Conservation (phyloP, 2,329 filamentous ascomycete genomes). For the Fusarium sp. region DNA sequence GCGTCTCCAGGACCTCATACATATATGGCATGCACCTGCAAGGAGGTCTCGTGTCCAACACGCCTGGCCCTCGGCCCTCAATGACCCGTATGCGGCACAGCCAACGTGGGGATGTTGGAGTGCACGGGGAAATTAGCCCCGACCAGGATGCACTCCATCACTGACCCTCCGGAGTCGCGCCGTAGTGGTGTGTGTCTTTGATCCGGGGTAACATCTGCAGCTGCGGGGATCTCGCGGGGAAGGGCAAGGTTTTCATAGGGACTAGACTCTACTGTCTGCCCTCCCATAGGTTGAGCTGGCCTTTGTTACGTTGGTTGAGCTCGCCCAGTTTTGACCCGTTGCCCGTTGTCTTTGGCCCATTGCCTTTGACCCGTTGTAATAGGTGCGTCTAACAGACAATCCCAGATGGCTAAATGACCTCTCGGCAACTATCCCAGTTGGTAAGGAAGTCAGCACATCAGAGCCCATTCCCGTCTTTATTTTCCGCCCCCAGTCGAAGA, state of each 20-base stretch:
- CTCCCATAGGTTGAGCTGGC: not conserved
- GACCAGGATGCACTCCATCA: conserved; percentile 28
- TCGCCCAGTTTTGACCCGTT: conserved; percentile 1
- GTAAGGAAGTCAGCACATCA: conserved; percentile 20
- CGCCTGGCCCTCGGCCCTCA: not conserved
- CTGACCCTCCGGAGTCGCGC: conserved; percentile 37
- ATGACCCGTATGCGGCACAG: conserved; percentile 11
- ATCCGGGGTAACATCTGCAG: conserved; percentile 13
- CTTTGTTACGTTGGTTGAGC: not conserved
- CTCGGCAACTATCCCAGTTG: conserved; percentile 3
- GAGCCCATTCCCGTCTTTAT: not conserved
- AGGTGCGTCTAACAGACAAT: conserved; percentile 32
- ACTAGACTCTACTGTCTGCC: not conserved
- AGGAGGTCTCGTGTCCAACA: no score
- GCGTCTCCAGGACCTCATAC: no score
- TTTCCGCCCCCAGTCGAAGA: not conserved
- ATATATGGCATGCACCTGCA: no score
- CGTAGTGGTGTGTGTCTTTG: conserved; percentile 29
- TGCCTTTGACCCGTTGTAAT: conserved; percentile 19
- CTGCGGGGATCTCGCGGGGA: conserved; percentile 22
- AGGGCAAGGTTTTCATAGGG: not conserved
- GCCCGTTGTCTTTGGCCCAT: no score
- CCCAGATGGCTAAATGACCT: conserved; percentile 38
- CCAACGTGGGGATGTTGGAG: conserved; percentile 32
- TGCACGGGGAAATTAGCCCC: conserved; percentile 36